These are phyloP conservation scores for Heterobasidion parviporum DNA, from an alignment of 1,284 basidiomycete genomes.

Conservation along the genomic window DNA sequence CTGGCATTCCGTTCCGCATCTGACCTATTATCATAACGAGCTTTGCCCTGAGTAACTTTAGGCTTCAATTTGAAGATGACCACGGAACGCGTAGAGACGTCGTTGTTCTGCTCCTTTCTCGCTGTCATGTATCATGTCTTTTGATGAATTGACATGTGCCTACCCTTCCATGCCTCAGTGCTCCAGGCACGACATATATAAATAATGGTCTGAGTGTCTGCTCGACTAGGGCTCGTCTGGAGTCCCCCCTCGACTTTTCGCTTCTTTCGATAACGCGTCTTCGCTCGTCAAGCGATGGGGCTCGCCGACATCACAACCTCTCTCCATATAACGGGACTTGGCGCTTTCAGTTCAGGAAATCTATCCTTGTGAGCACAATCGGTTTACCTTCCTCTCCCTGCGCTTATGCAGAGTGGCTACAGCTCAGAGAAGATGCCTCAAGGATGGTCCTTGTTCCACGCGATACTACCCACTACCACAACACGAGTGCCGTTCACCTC, in stretches of 20 bases:
- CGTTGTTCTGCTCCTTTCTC: background rate
- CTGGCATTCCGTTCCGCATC: too few species aligned
- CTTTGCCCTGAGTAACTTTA: too few species aligned
- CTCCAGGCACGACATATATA: too few species aligned
- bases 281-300: background rate
- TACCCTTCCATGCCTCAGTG: background rate
- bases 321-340: background rate
- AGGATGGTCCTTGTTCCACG: too few species aligned
- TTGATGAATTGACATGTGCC: background rate
- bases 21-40: too few species aligned
- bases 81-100: background rate
- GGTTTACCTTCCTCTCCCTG: background rate
- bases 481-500: conserved; percentile 1
- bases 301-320: background rate
- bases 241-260: background rate
- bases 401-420: too few species aligned
- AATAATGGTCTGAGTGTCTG: too few species aligned
- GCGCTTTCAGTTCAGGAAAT: background rate
- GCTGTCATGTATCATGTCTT: background rate
- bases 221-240: background rate
- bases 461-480: background rate
- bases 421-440: too few species aligned
- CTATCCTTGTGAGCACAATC: background rate
- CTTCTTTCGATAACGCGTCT: background rate
- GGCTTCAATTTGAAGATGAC: too few species aligned